These are phyloP conservation scores for Kodamaea plutei DNA, from an alignment of 1,139 yeast species.

Conservation along the genomic window DNA sequence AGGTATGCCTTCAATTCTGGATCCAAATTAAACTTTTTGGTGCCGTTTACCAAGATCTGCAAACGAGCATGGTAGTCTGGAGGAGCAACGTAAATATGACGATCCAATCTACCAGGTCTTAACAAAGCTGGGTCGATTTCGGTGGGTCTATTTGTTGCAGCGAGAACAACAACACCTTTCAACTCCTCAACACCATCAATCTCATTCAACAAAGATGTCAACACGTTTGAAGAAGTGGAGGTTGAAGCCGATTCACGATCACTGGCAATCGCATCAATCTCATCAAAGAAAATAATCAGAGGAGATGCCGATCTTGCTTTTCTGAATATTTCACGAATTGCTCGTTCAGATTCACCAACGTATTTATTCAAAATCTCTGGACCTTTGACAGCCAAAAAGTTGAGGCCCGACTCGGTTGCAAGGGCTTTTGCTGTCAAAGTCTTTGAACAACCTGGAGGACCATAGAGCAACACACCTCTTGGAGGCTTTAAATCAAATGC, in stretches of 20 bases:
- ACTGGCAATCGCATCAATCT: constrained; percentile 86
- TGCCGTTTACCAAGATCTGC: constrained; percentile 69
- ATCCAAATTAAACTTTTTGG: constrained; percentile 51
- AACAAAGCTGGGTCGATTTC: constrained; percentile 86
- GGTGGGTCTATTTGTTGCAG: constrained; percentile 94
- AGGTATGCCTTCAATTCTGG: constrained; percentile 35
- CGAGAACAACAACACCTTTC: constrained; percentile 87
- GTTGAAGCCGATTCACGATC: constrained; percentile 62
- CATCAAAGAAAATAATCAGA: constrained; percentile 88
- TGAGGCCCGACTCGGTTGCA: constrained; percentile 91
- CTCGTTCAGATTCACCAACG: constrained; percentile 90
- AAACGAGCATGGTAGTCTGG: constrained; percentile 78
- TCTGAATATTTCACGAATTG: constrained; percentile 82
- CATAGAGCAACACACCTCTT: constrained; percentile 83
- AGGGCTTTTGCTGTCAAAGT: constrained; percentile 91
- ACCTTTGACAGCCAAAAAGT: constrained; percentile 90
- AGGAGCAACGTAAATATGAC: constrained; percentile 88
- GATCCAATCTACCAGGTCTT: constrained; percentile 91
- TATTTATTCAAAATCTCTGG: constrained; percentile 93
- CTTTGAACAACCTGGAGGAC: constrained; percentile 97
- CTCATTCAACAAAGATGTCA: constrained; percentile 85
- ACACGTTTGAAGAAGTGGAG: constrained; percentile 77
- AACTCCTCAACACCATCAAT: constrained; percentile 95
- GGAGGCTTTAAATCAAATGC: constrained; percentile 85
- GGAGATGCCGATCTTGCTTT: constrained; percentile 95